Base-by-base conservation (phyloP, 164 flowering plant genomes). In the Magnolia officinalis region DNA sequence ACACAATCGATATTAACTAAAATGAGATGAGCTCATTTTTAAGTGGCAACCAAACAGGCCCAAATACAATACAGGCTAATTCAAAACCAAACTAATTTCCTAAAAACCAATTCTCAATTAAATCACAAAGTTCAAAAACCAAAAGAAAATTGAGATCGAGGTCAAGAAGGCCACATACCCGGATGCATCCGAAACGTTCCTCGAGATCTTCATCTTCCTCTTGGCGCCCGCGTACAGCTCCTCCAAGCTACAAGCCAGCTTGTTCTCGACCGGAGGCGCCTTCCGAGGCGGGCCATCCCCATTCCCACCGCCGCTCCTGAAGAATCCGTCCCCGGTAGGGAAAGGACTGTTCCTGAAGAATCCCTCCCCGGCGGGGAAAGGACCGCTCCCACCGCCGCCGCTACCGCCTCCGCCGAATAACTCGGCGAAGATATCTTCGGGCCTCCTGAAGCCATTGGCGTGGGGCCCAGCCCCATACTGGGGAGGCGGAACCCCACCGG, bases 151-250 rank as follows among this genome's bases (percentile, higher is more conserved):
- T 63, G n/a, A 63, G 65, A 63, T 16, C 23, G 20, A 10, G 20
- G 24, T 2, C 66, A 18, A 6, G 67, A 64, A 74, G 31, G 37
- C 24, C 8, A 63, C 65, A 26, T 82, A 82, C 86, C 86, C 83
- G n/a, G 73, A 72, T 50, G 74, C 64, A 82, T 84, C 77, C 2
- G 76, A 8, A 18, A 80, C 78, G 55, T 78, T 80, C 72, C 92
- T 87, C 10, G 88, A 89, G 14, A 89, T 88, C 80, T 83, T 88
- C 90, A 89, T 89, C 81, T 87, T 89, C 83, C 87, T 86, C 8
- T 88, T 87, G 6, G 89, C 82, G 8, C 92, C 92, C 20, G 83
- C 78, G 66, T 86, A 89, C 10, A 89, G 78, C 74, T 89, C 92
- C 78, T 87, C 92, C 31, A 89, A 84, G 72, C 78, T 88, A 68